Evolutionary conservation across 176 grass and related monocot genomes (phyloP), one percentile per base, ranked within the genome.

Genomic region (Thalia dealbata): DNA sequence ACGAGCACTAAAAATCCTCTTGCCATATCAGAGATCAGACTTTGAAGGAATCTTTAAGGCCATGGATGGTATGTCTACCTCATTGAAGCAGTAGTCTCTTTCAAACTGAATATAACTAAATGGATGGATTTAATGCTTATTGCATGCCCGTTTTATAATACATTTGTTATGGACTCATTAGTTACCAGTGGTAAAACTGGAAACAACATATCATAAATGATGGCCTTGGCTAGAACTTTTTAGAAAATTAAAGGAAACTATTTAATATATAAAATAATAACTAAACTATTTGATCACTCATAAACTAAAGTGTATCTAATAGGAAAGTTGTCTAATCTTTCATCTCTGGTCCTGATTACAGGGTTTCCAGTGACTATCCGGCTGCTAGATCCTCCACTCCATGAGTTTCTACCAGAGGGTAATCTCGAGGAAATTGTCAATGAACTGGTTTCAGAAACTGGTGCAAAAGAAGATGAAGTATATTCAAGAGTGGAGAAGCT

Each of bases 21-120:
- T 99, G 77, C 95, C 95, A 41, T 99, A 99, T 45, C 95, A 99
- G 81, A 88, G 90, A 75, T 88, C 87, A 1, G 95, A 99, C 71
- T 99, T 99, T 65, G 90, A 99, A 81, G 95, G 95, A 75, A 93
- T 99, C 81, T 99, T 99, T 25, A 88, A 76, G 81, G 90, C 95
- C 59, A 99, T 99, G 95, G 88, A 95, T 73, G 95, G 95, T 99
- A 81, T 0, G 24, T 55, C 54, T 43, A 44, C 38, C 32, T 68
- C 19, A 68, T 28, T 68, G 13, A 67, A 67, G 32, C 32, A 67
- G 24, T 58, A 28, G 5, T 10, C 24, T 72, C 43, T 72, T 21
- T 52, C 3, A 7, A 1, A 42, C 9, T 41, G 64, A 19, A 42
- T 18, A 27, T 26, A 14, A 18, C 11, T 41, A 18, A 18, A 21